Base-by-base conservation (phyloP, 1,284 basidiomycete species). In the Heimioporus retisporus region DNA sequence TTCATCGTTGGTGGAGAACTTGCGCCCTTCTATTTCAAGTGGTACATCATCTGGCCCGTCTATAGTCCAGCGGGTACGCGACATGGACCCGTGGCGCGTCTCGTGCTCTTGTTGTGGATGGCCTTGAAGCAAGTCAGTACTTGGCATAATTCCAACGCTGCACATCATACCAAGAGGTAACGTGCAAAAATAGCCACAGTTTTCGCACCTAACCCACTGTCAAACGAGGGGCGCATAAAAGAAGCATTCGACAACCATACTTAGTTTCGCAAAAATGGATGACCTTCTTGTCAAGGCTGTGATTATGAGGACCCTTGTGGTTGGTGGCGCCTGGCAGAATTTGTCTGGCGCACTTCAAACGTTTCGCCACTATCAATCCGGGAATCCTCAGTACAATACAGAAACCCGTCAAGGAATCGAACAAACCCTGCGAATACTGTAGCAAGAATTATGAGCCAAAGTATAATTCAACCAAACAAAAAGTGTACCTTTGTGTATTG, bases 21-120 rank as follows among this genome's bases (percentile, higher is more conserved):
- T 85, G 54, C 83, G 81, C 3, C 88, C 88, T 60, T 83, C 81
- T 4, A 90, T 74, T 66, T 90, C 88, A 3, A 89, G 66, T 19
- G 78, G 75, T 46, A 66, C 70, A 35, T 81, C 73, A 23, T 88
- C 84, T 4, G 81, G 79, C 0, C 83, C 85, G 57, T 89, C 86
- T 6, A 90, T 71, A 1, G 84, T 76, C 89, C 89, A 91, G 28
- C 79, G 78, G 0, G 84, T 86, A 50, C 77, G 80, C 1, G 86
- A 84, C 89, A 90, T 90, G 2, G 86, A 88, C 6, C 89, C 89
- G 66, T 90, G 89, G 42, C 81, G 79, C 0, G 89, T 90, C 54
- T 88, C 85, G 63, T 90, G 89, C 59, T 88, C 84, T 63, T 83
- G 79, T 68, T 90, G 86, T 0, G 84, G 63, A 70, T 90, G 89